phyloP scores from a whole-genome alignment of 2,329 filamentous ascomycete species.

The Penicillium corylophilum region DNA sequence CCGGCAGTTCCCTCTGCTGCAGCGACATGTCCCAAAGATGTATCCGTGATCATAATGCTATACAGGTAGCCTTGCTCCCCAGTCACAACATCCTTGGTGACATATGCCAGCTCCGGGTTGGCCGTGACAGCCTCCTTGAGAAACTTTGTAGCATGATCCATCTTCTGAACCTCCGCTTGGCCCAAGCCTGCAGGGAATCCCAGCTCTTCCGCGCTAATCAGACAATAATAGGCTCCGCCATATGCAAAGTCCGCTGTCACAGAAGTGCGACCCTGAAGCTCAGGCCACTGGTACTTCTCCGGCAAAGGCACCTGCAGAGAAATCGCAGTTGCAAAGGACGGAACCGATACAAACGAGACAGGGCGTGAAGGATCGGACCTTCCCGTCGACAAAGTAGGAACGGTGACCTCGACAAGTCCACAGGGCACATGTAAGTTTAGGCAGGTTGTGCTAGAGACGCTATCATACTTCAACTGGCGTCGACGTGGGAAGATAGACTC shows the following conservation, averaged over 20 bases:
- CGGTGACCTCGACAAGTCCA: constrained; percentile 43
- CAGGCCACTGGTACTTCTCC: constrained; percentile 36
- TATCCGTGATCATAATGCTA: constrained; percentile 19
- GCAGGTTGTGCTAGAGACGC: constrained; percentile 19
- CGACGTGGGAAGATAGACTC: constrained; percentile 40
- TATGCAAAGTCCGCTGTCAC: constrained; percentile 42
- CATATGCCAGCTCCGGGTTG: constrained; percentile 5
- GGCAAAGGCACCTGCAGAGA: constrained; percentile 33
- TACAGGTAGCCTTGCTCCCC: constrained; percentile 16
- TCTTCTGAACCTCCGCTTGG: constrained; percentile 28
- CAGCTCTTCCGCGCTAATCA: constrained; percentile 39
- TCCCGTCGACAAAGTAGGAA: constrained; percentile 37
- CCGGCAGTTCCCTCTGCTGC: constrained; percentile 21
- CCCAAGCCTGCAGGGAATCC: constrained; percentile 37
- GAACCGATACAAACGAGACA: constrained; percentile 45
- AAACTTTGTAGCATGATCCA: constrained; percentile 33
- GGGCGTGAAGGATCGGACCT: constrained; percentile 39
- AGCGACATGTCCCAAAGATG: constrained; percentile 25
- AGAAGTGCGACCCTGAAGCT: constrained; percentile 28
- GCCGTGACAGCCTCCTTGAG: constrained; percentile 34
- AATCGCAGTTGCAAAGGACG: constrained; percentile 41
- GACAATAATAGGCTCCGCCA: constrained; percentile 48
- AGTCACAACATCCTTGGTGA: constrained; percentile 5
- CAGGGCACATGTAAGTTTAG: constrained; percentile 48
- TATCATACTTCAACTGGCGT: constrained; percentile 31